These are phyloP conservation scores for Rhizophora mangle DNA, from an alignment of 345 rosid genomes.

Conservation along the genomic window DNA sequence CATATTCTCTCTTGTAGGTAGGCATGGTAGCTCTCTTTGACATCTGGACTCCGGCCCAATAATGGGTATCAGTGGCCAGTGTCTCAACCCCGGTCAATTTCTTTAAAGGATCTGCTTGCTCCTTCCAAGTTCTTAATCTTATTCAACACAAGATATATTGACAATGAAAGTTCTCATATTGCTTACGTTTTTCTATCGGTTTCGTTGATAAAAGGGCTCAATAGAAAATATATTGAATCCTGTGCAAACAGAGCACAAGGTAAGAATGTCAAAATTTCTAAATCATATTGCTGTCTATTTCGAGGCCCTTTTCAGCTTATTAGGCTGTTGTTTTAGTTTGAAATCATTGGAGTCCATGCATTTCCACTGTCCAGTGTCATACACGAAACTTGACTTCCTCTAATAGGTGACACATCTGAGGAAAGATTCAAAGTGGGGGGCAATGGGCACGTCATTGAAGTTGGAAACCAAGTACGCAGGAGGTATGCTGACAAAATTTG, in stretches of 20 bases:
- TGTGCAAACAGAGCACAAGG: conserved; percentile 62
- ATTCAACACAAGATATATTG: neutral
- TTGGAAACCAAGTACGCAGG: conserved; percentile 32
- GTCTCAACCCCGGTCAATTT: conserved; percentile 31
- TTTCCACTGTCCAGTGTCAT: neutral
- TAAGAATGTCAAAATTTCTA: conserved; percentile 20
- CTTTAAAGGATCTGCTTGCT: conserved; percentile 47
- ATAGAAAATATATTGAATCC: conserved; percentile 76
- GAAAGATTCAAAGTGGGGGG: conserved; percentile 35
- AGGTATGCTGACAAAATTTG: conserved; percentile 34
- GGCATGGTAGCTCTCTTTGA: conserved; percentile 57
- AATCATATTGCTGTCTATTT: neutral
- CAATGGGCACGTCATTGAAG: conserved; percentile 34
- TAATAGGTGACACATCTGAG: conserved; percentile 30
- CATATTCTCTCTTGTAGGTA: conserved; percentile 5
- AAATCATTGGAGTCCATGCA: neutral
- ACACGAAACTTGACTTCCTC: neutral
- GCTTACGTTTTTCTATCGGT: conserved; percentile 22
- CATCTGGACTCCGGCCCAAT: conserved; percentile 48
- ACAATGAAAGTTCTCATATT: conserved; percentile 5
- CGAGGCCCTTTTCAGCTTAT: neutral
- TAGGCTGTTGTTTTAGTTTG: neutral
- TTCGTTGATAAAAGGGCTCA: conserved; percentile 60
- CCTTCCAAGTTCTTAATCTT: conserved; percentile 1
- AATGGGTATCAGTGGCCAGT: conserved; percentile 42